These are phyloP conservation scores for Dimargaris cristalligena DNA, from an alignment of 192 early-diverging fungal genomes.

Conservation along the genomic window DNA sequence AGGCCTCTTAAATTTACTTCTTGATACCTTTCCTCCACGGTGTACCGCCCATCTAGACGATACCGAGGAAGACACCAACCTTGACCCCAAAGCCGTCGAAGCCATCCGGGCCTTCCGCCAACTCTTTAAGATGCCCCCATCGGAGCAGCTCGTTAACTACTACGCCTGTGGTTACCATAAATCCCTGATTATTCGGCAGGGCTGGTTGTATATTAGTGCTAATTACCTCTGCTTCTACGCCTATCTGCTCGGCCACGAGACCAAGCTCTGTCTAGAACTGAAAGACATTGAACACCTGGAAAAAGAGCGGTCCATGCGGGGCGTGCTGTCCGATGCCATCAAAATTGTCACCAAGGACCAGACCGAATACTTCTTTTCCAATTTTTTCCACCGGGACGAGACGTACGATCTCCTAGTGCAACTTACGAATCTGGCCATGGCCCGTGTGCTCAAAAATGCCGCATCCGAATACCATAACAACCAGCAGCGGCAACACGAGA, in stretches of 20 bases:
- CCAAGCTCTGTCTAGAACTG: constrained; percentile 76
- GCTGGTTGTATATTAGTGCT: constrained; percentile 93
- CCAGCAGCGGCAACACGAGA: constrained; percentile 13
- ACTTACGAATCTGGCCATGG: constrained; percentile 74
- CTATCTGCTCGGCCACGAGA: constrained; percentile 82
- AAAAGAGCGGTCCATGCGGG: constrained; percentile 80
- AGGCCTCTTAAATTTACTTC: no score
- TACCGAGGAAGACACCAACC: constrained; percentile 48
- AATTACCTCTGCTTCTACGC: constrained; percentile 92
- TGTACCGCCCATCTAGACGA: neutral
- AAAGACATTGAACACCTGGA: constrained; percentile 79
- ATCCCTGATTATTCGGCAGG: constrained; percentile 69
- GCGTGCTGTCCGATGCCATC: constrained; percentile 76
- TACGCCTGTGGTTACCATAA: constrained; percentile 84
- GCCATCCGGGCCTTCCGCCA: constrained; percentile 80
- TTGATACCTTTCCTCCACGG: no score
- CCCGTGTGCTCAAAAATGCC: constrained; percentile 69
- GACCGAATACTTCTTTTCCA: constrained; percentile 72
- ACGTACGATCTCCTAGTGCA: constrained; percentile 89
- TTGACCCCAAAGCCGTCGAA: constrained; percentile 72
- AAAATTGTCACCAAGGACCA: constrained; percentile 63
- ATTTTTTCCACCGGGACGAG: constrained; percentile 93
- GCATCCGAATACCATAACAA: constrained; percentile 25
- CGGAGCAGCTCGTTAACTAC: constrained; percentile 83
- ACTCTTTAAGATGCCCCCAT: constrained; percentile 60